Evolutionary conservation across 2,329 filamentous ascomycete species (phyloP).

Genomic region (Beauveria sp.): DNA sequence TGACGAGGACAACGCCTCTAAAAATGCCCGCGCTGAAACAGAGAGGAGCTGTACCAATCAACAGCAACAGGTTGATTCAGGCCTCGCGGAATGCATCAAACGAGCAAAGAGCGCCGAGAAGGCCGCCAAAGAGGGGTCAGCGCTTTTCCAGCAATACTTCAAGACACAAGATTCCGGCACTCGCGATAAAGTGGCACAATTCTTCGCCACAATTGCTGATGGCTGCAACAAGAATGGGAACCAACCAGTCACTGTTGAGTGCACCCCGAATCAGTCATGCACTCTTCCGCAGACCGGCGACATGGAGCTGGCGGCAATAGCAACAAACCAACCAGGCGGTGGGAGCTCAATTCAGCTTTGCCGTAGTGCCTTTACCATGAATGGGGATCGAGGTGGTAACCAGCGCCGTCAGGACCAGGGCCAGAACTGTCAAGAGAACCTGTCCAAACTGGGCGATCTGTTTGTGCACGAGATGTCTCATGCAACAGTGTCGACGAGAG

Average conservation of each 20-base stretch:
- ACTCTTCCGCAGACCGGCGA: neutral
- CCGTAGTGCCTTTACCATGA: neutral
- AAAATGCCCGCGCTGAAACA: neutral
- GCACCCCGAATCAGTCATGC: neutral
- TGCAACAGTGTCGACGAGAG: neutral
- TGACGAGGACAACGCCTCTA: neutral
- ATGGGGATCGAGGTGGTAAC: neutral
- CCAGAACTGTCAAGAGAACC: neutral
- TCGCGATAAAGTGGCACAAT: neutral
- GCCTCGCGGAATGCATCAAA: neutral
- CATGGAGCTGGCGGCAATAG: neutral
- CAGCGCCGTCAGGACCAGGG: neutral
- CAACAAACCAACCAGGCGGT: neutral
- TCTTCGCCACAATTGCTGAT: neutral
- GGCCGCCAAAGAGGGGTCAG: neutral
- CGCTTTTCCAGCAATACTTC: neutral
- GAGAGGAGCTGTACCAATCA: neutral
- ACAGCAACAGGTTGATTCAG: neutral
- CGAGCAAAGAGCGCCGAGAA: neutral
- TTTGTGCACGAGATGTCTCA: neutral
- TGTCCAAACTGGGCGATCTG: neutral
- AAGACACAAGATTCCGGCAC: neutral
- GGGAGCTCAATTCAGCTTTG: neutral
- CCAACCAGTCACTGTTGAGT: neutral
- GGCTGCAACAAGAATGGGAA: neutral